A percentile compares a stretch with the other conserved stretches of the same genome.
Conservation (phyloP, 768 basidiomycete species). For the Boletus patriciae region DNA sequence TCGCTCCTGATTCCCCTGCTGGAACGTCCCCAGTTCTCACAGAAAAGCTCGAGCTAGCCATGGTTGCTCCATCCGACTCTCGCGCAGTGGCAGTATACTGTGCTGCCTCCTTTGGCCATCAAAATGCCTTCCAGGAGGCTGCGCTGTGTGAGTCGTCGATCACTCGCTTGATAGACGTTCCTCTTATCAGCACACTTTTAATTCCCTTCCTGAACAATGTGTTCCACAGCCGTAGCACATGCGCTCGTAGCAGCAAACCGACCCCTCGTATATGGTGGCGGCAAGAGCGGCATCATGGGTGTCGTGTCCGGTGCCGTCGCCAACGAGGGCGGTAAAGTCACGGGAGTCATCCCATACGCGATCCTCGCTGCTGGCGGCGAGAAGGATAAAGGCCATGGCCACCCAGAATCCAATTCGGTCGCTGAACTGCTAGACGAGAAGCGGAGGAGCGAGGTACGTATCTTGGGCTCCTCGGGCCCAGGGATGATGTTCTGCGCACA, state of each 20-base stretch:
- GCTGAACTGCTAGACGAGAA: constrained; percentile 31
- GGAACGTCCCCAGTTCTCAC: neutral
- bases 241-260: constrained; percentile 63
- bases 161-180: neutral
- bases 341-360: constrained; percentile 76
- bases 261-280: constrained; percentile 86
- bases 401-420: constrained; percentile 19
- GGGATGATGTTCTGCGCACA: neutral
- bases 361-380: constrained; percentile 70
- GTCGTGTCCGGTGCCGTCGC: constrained; percentile 65
- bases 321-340: constrained; percentile 67
- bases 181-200: neutral
- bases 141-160: constrained; percentile 59
- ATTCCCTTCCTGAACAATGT: neutral
- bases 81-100: constrained; percentile 79
- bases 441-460: constrained; percentile 37
- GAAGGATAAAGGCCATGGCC: constrained; percentile 43
- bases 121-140: constrained; percentile 60
- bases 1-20: neutral
- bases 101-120: constrained; percentile 68
- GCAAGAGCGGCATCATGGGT: constrained; percentile 84
- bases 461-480: neutral
- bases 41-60: constrained; percentile 18
- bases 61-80: constrained; percentile 33
- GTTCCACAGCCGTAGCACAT: constrained; percentile 60